phyloP scores from a whole-genome alignment of 371 early-diverging fungal genomes.

The Chytridium lagenaria region DNA sequence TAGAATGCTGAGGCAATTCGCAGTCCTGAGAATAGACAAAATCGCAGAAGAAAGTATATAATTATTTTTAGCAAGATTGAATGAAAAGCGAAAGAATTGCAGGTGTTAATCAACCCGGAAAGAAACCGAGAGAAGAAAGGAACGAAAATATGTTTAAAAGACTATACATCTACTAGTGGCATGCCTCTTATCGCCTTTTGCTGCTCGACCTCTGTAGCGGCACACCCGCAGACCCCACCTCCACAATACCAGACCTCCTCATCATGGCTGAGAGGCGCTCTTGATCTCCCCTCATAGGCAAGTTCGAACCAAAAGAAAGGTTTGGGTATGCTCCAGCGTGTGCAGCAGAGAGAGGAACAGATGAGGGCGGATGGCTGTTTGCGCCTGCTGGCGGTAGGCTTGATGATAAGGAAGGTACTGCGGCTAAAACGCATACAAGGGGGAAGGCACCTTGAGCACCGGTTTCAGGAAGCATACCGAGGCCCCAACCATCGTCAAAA shows the following conservation, averaged over 20 bases:
- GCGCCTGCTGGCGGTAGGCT: background rate
- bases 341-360: background rate
- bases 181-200: conserved; percentile 1
- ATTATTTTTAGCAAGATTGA: too few relatives aligned
- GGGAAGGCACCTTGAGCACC: conserved; percentile 51
- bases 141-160: too few relatives aligned
- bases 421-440: conserved; percentile 42
- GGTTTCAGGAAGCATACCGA: conserved; percentile 40
- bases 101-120: too few relatives aligned
- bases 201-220: conserved; percentile 1
- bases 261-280: background rate
- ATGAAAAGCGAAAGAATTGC: too few relatives aligned
- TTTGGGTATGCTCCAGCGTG: background rate
- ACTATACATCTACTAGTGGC: background rate
- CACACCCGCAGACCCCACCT: background rate
- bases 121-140: too few relatives aligned
- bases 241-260: background rate
- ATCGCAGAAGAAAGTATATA: too few relatives aligned
- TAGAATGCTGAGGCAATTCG: too few relatives aligned
- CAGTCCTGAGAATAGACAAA: too few relatives aligned
- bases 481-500: conserved; percentile 54
- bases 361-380: background rate
- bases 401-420: background rate
- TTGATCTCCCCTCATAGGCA: background rate
- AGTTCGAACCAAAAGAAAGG: background rate